Evolutionary conservation across 768 basidiomycete species (phyloP), one percentile per base, ranked within the genome.

Genomic region (Boletus insuetus): DNA sequence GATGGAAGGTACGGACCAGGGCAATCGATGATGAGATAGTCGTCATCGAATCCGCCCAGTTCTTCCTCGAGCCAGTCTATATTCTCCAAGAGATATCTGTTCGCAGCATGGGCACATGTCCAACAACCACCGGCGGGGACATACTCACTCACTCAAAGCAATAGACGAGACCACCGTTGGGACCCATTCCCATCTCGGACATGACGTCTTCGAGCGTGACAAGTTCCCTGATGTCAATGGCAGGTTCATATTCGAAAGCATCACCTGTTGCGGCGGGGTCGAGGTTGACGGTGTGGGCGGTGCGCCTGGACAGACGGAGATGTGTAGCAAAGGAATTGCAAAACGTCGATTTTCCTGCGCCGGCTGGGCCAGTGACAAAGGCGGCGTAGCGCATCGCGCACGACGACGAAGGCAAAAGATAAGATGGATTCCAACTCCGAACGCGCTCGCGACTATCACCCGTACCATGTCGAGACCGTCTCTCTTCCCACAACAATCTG

Each of bases 41-140:
- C 97, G 65, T 98, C 89, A 29, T 97, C 95, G 70, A 83, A 99
- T 12, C 89, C 88, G 5, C 95, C 95, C 3, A 99, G 80, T 65
- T 96, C 91, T 67, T 98, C 96, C 63, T 97, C 91, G 31, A 98
- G 78, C 97, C 97, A 99, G 71, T 98, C 97, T 76, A 99, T 89
- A 66, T 99, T 97, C 69, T 98, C 84, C 61, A 97, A 74, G 51
- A 99, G 80, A 78, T 98, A 98, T 71, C 97, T 99, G 55, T 47
- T 51, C 1, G 35, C 7, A 13, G n/a, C 1, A 32, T 55, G 31
- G 31, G 51, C 11, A 32, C 44, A 29, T 26, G 52, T n/a, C 3
- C 12, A 37, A 29, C n/a, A 1, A 46, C 24, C 52, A 29, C 49
- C 9, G 37, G 38, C 29, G 35, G 35, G 49, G 44, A 55, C 44